Evolutionary conservation across 176 grass and related monocot species (phyloP).

Genomic region (Lolium perenne): DNA sequence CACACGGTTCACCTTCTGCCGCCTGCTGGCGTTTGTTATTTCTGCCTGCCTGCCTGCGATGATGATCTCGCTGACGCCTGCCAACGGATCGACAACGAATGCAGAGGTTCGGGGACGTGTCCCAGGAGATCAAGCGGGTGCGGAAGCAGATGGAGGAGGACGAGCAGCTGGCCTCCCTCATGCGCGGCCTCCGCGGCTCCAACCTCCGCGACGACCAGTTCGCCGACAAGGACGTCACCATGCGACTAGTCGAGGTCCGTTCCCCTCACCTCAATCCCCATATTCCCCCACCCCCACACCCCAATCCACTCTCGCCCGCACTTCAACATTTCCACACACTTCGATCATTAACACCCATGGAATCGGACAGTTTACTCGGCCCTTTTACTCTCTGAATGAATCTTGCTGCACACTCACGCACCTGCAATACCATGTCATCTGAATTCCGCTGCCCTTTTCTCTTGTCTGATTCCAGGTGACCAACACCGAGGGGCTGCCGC

Average conservation of each 20-base stretch:
- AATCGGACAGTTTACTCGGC: background rate
- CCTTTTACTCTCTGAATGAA: background rate
- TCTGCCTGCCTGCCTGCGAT: too few species aligned
- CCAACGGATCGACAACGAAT: background rate
- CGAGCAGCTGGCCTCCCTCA: constrained; percentile 87
- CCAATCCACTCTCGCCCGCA: background rate
- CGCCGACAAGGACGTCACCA: constrained; percentile 63
- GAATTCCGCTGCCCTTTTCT: background rate
- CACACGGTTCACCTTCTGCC: too few species aligned
- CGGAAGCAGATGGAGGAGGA: constrained; percentile 99
- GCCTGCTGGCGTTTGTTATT: too few species aligned
- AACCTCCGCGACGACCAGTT: constrained; percentile 90
- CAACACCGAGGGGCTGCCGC: constrained; percentile 66
- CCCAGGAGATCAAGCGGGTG: constrained; percentile 91
- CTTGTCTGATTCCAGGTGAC: constrained; percentile 50
- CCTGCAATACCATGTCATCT: background rate
- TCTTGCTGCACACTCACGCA: background rate
- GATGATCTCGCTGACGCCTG: too few species aligned
- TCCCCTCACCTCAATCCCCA: too few species aligned
- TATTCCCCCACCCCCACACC: background rate
- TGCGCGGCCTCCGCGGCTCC: constrained; percentile 93
- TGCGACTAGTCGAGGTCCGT: constrained; percentile 82
- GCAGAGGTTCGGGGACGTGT: constrained; percentile 79
- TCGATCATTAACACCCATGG: background rate
- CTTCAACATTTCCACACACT: too few species aligned